phyloP scores from a whole-genome alignment of 257 asterid genomes.

The Agastache rugosa region DNA sequence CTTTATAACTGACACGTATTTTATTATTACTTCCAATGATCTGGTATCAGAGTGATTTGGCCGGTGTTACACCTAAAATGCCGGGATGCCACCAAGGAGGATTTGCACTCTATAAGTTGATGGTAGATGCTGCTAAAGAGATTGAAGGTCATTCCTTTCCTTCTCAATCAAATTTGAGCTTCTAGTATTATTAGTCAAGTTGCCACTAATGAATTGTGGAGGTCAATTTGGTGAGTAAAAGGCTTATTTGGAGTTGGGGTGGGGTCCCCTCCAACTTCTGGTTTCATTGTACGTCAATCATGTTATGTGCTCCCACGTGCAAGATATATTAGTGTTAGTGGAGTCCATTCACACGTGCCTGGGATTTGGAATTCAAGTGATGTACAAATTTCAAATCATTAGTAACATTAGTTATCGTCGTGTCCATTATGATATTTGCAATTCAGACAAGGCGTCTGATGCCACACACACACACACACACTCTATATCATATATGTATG shows the following conservation, averaged over 20 bases:
- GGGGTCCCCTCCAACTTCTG: conserved; percentile 9
- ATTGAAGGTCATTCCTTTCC: conserved; percentile 13
- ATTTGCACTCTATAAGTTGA: conserved; percentile 75
- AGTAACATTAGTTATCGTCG: not conserved
- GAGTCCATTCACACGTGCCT: not conserved
- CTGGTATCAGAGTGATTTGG: conserved; percentile 61
- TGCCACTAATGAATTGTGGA: not conserved
- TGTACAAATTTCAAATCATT: not conserved
- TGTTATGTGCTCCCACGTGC: not conserved
- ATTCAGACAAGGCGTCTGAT: not conserved
- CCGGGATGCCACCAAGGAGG: conserved; percentile 99
- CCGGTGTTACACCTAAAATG: conserved; percentile 59
- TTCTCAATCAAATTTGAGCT: not conserved
- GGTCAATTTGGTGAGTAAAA: not conserved
- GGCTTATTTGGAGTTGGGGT: not conserved
- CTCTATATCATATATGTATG: too few relatives aligned
- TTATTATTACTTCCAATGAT: conserved; percentile 20
- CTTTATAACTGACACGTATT: not conserved
- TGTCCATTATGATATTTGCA: not conserved
- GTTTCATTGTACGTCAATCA: not conserved
- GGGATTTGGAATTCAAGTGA: not conserved
- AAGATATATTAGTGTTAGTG: not conserved
- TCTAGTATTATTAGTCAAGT: not conserved
- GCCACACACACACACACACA: not conserved
- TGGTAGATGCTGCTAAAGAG: conserved; percentile 50